phyloP scores from a whole-genome alignment of 345 rosid species.

The Moricandia moricandioides region DNA sequence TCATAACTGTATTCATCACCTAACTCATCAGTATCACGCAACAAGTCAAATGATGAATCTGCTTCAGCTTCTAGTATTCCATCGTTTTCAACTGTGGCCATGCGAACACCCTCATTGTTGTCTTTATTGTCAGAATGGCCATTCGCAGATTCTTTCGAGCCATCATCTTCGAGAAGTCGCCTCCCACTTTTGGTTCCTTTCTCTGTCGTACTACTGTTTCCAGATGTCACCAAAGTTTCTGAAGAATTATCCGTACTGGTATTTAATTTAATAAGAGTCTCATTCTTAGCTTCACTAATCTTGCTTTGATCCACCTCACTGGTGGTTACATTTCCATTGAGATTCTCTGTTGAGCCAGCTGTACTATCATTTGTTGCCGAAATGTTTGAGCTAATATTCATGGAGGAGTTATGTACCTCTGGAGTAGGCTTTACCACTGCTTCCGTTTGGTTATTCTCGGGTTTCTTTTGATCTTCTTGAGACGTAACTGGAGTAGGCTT shows the following conservation, averaged over 20 bases:
- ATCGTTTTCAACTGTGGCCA: constrained; percentile 79
- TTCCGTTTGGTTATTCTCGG: constrained; percentile 40
- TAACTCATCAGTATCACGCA: constrained; percentile 87
- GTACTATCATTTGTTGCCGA: constrained; percentile 25
- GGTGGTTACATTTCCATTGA: constrained; percentile 29
- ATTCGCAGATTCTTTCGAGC: constrained; percentile 29
- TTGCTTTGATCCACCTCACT: constrained; percentile 36
- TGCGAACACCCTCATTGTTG: constrained; percentile 43
- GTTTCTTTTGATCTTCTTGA: constrained; percentile 42
- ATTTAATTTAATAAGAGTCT: constrained; percentile 42
- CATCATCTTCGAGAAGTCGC: constrained; percentile 69
- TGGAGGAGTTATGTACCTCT: constrained; percentile 40
- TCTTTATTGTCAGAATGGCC: constrained; percentile 49
- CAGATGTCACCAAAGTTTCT: constrained; percentile 35
- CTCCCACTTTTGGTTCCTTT: constrained; percentile 57
- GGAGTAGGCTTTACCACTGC: constrained; percentile 41
- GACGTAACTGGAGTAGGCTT: constrained; percentile 23
- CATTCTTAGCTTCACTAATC: constrained; percentile 31
- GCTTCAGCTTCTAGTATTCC: constrained; percentile 85
- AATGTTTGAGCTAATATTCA: constrained; percentile 32
- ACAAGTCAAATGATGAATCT: constrained; percentile 83
- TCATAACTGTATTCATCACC: constrained; percentile 87
- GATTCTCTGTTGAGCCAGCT: constrained; percentile 17
- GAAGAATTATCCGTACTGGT: constrained; percentile 42
- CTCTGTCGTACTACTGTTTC: constrained; percentile 39